phyloP scores from a whole-genome alignment of 2,329 filamentous ascomycete genomes.

The Fusarium miscanthi region DNA sequence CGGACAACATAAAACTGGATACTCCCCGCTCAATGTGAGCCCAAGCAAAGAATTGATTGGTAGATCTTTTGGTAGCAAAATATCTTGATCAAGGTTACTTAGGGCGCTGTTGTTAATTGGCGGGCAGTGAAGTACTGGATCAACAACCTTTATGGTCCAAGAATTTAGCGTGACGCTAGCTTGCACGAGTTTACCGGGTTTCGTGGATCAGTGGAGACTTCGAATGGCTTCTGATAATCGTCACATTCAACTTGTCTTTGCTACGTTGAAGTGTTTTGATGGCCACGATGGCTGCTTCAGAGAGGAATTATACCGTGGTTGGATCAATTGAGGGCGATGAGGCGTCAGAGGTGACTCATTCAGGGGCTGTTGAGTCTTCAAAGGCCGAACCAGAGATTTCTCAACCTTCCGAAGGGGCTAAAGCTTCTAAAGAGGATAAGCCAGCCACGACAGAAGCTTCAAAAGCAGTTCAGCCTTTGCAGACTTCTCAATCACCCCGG shows the following conservation, averaged over 20 bases:
- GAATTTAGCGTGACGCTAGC: background rate
- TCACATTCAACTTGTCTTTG: background rate
- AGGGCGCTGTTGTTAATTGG: fast-evolving
- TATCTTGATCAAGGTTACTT: fast-evolving
- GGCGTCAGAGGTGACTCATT: background rate
- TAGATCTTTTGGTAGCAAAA: background rate
- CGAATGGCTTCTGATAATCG: background rate
- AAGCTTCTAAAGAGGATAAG: background rate
- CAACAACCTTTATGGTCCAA: background rate
- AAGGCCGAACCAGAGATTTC: background rate
- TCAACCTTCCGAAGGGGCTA: background rate
- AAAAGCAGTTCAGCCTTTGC: background rate
- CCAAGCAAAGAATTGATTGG: background rate
- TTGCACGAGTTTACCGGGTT: conserved; percentile 9
- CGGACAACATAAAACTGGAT: background rate
- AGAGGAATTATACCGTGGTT: background rate
- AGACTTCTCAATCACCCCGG: background rate
- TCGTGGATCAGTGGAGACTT: background rate
- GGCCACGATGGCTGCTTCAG: background rate
- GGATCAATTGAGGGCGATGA: background rate
- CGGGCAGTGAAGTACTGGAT: background rate
- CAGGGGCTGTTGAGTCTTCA: background rate
- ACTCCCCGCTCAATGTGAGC: background rate
- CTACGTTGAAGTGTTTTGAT: background rate
- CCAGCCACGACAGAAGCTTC: background rate